Conservation (phyloP, 2,329 filamentous ascomycete genomes). For the Thielaviopsis punctulata region DNA sequence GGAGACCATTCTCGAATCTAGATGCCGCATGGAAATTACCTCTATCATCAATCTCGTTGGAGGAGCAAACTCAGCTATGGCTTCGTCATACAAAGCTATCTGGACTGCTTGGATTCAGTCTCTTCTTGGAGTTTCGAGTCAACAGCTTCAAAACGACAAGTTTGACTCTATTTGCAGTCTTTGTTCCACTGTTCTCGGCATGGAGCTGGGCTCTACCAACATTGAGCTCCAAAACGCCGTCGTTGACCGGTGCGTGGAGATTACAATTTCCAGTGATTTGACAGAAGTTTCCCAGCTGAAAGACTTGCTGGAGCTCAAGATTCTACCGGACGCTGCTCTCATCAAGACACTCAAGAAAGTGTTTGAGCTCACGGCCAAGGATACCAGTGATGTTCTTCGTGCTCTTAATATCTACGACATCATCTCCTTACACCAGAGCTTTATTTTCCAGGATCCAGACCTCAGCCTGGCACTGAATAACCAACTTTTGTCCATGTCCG, state of each 20-base stretch:
- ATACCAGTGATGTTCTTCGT: neutral
- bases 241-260: slow-evolving; percentile 22
- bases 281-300: neutral
- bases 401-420: neutral
- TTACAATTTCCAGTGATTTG: slow-evolving; percentile 19
- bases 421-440: neutral
- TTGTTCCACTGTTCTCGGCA: slow-evolving; percentile 27
- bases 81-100: slow-evolving; percentile 20
- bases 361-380: too few species aligned
- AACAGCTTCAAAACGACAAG: slow-evolving; percentile 13
- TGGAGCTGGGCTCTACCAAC: slow-evolving; percentile 22
- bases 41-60: slow-evolving; percentile 42
- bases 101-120: slow-evolving; percentile 29
- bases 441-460: neutral
- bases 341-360: too few species aligned
- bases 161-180: slow-evolving; percentile 25
- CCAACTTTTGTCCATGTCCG: neutral
- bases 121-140: slow-evolving; percentile 20
- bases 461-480: neutral
- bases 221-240: slow-evolving; percentile 31
- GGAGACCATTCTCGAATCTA: slow-evolving; percentile 37
- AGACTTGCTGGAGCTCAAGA: slow-evolving; percentile 17
- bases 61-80: slow-evolving; percentile 19
- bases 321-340: neutral
- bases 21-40: slow-evolving; percentile 49